Conservation (phyloP, 1,284 basidiomycete genomes). For the Naganishia cerealis region DNA sequence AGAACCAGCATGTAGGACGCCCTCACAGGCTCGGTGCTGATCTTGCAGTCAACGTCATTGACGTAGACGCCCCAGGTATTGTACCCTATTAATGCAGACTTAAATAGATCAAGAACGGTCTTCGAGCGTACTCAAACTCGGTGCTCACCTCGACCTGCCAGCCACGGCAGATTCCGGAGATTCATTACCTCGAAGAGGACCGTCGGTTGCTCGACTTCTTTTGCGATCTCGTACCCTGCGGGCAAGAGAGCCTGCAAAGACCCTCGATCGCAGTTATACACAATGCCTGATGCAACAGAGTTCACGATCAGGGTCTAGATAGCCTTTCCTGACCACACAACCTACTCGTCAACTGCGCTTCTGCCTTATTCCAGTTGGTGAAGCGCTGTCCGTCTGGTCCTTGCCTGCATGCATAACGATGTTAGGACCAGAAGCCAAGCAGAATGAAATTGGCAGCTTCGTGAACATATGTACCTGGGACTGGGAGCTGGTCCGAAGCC, state of each 20-base stretch:
- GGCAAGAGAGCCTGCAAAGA: slow-evolving; percentile 18
- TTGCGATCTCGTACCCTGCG: slow-evolving; percentile 20
- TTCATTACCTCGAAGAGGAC: slow-evolving; percentile 43
- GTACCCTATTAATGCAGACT: slow-evolving; percentile 34
- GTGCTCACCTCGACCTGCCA: slow-evolving; percentile 36
- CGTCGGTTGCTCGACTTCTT: slow-evolving; percentile 30
- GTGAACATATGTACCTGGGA: slow-evolving; percentile 31
- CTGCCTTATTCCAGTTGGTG: slow-evolving; percentile 22
- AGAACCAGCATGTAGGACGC: slow-evolving; percentile 40
- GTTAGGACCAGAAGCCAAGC: not conserved
- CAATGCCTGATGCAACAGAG: slow-evolving; percentile 15
- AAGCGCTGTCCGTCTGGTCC: slow-evolving; percentile 34
- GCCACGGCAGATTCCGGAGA: slow-evolving; percentile 43
- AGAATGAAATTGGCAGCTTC: no score
- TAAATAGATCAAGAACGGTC: not conserved
- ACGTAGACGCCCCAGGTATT: slow-evolving; percentile 43
- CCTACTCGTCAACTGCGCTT: slow-evolving; percentile 26
- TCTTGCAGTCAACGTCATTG: slow-evolving; percentile 37
- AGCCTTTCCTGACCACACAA: not conserved
- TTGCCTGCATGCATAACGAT: slow-evolving; percentile 23
- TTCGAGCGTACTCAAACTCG: not conserved
- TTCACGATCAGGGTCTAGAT: not conserved
- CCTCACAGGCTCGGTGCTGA: slow-evolving; percentile 25
- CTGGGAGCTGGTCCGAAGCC: slow-evolving; percentile 41
- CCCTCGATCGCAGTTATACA: slow-evolving; percentile 15